Conservation (phyloP, 208 protist genomes). For the Leishmania martiniquensis region DNA sequence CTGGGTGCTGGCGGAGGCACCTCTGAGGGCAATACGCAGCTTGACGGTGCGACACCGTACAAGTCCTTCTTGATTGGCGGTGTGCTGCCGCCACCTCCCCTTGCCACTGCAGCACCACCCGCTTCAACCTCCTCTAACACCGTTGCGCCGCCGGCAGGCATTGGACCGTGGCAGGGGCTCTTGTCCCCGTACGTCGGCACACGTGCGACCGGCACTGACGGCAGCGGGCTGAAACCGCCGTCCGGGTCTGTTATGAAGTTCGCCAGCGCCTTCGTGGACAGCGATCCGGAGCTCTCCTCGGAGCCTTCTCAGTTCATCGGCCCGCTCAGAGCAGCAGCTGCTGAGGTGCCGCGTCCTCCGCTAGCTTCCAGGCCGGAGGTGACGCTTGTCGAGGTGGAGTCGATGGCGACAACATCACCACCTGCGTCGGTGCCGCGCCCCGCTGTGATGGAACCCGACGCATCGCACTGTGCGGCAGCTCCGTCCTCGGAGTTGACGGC, state of each 20-base stretch:
- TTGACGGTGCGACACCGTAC: background rate
- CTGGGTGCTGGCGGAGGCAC: background rate
- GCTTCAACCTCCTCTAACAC: constrained; percentile 3
- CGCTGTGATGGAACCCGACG: background rate
- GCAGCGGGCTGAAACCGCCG: background rate
- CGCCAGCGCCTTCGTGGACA: background rate
- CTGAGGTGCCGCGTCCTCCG: background rate
- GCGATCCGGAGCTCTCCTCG: constrained; percentile 10
- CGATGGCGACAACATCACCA: background rate
- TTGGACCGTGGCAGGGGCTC: constrained; percentile 11
- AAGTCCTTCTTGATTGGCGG: constrained; percentile 17
- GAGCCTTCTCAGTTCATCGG: constrained; percentile 15
- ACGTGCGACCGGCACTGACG: background rate
- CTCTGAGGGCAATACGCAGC: background rate
- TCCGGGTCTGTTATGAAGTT: background rate
- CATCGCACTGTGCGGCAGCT: background rate
- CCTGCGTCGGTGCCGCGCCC: background rate
- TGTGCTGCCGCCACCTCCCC: constrained; percentile 18
- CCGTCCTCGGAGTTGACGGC: background rate
- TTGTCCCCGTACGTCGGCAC: constrained; percentile 1
- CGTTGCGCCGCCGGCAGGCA: background rate
- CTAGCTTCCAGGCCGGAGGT: background rate
- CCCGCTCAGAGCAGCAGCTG: background rate
- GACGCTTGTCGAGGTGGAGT: background rate
- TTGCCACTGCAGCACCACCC: constrained; percentile 10